These are phyloP conservation scores for Solanum tacnaense DNA, from an alignment of 257 asterid species.

Conservation along the genomic window DNA sequence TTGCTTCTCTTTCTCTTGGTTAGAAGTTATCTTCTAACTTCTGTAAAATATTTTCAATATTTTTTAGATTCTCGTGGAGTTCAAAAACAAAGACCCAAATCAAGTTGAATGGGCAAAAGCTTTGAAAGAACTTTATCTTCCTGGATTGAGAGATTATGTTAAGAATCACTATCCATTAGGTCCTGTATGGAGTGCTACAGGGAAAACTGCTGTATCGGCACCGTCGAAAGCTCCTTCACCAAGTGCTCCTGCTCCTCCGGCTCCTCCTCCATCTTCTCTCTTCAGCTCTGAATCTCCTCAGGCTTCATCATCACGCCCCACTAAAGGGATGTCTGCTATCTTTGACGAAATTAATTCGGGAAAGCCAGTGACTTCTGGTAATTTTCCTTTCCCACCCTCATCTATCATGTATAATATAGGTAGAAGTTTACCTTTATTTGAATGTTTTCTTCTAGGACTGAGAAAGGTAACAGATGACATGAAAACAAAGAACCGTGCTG, in stretches of 20 bases:
- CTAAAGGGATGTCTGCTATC: constrained; percentile 90
- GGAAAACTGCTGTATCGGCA: constrained; percentile 40
- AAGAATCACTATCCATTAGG: constrained; percentile 84
- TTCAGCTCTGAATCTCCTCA: constrained; percentile 53
- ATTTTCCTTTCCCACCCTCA: constrained; percentile 1
- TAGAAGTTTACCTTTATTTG: not conserved
- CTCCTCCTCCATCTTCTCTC: constrained; percentile 81
- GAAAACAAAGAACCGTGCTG: constrained; percentile 85
- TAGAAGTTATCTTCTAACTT: not conserved
- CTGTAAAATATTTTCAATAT: not conserved
- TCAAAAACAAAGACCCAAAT: constrained; percentile 73
- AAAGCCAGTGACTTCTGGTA: constrained; percentile 76
- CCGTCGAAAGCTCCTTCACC: constrained; percentile 44
- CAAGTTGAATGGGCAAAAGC: constrained; percentile 99
- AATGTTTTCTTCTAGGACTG: constrained; percentile 41
- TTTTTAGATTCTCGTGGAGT: constrained; percentile 77
- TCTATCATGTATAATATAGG: not conserved
- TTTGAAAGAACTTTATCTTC: constrained; percentile 78
- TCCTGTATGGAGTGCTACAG: constrained; percentile 89
- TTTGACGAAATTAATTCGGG: constrained; percentile 84
- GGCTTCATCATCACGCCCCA: constrained; percentile 76
- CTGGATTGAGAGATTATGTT: constrained; percentile 93
- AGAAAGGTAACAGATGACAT: constrained; percentile 88
- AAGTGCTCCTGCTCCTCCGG: constrained; percentile 78
- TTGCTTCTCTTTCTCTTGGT: not conserved